Percentiles rank a stretch among this genome's conserved stretches.
phyloP scores from a whole-genome alignment of 805 yeast genomes.

The Wickerhamiella shivajii region DNA sequence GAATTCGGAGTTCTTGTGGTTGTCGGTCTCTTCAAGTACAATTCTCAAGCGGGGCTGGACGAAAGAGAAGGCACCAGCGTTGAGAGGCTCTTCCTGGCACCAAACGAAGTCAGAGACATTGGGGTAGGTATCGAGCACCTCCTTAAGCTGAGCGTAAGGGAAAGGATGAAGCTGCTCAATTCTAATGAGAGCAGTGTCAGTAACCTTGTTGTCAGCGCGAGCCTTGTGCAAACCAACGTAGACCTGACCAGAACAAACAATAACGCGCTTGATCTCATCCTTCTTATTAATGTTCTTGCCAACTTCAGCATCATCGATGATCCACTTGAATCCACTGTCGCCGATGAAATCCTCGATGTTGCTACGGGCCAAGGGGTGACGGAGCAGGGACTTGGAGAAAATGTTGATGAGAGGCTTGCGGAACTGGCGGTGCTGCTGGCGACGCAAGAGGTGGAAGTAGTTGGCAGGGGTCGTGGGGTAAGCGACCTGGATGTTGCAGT shows the following conservation, averaged over 20 bases:
- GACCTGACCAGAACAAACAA: conserved; percentile 85
- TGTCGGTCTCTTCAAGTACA: conserved; percentile 57
- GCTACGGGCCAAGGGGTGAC: conserved; percentile 97
- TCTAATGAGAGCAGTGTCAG: conserved; percentile 74
- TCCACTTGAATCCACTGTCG: conserved; percentile 88
- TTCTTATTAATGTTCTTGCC: conserved; percentile 63
- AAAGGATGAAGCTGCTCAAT: conserved; percentile 96
- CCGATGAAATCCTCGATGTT: conserved; percentile 70
- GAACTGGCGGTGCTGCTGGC: conserved; percentile 99
- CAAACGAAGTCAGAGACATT: conserved; percentile 77
- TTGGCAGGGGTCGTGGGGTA: conserved; percentile 98
- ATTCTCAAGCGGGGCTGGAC: conserved; percentile 75
- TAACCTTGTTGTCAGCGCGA: conserved; percentile 63
- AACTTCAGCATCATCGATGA: conserved; percentile 81
- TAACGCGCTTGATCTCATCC: conserved; percentile 77
- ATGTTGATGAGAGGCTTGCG: conserved; percentile 67
- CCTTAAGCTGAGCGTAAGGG: conserved; percentile 93
- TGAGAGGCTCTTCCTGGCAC: conserved; percentile 98
- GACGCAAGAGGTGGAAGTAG: conserved; percentile 88
- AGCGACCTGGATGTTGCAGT: conserved; percentile 93
- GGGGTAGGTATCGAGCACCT: conserved; percentile 65
- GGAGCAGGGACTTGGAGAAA: conserved; percentile 85
- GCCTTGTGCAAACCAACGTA: conserved; percentile 82
- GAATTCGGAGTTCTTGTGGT: conserved; percentile 40
- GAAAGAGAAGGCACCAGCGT: conserved; percentile 81